Evolutionary conservation across 2,329 filamentous ascomycete genomes (phyloP).

Genomic region (Penicillium sp.): DNA sequence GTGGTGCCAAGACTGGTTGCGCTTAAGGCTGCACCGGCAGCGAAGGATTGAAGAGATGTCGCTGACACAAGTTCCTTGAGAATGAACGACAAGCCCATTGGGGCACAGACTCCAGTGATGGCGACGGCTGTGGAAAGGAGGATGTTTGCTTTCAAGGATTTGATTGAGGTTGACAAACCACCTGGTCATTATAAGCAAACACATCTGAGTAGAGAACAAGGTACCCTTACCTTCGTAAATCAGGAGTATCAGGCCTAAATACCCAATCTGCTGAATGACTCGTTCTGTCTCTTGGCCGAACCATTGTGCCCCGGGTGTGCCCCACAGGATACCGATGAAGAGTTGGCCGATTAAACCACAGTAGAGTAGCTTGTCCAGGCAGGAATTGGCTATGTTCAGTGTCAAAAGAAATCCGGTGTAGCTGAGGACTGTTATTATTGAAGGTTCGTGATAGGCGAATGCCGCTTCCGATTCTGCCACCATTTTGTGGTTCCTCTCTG

Average conservation of each 20-base stretch:
- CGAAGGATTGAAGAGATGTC: conserved; percentile 62
- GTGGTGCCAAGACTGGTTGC: conserved; percentile 73
- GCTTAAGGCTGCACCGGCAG: conserved; percentile 69
- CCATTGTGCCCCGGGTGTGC: conserved; percentile 62
- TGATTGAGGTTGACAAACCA: conserved; percentile 36
- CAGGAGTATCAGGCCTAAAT: conserved; percentile 68
- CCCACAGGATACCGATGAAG: conserved; percentile 67
- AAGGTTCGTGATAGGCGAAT: conserved; percentile 62
- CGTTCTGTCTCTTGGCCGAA: conserved; percentile 53
- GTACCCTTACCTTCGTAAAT: conserved; percentile 61
- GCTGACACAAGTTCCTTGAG: conserved; percentile 51
- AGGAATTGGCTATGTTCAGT: conserved; percentile 57
- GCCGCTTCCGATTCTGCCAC: conserved; percentile 13
- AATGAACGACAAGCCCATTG: conserved; percentile 65
- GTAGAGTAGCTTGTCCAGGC: conserved; percentile 60
- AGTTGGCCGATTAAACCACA: conserved; percentile 72
- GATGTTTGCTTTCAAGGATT: conserved; percentile 58
- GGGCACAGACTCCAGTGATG: conserved; percentile 60
- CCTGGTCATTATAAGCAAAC: conserved; percentile 11
- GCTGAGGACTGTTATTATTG: conserved; percentile 58
- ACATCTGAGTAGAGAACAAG: background rate
- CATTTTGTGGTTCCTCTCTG: background rate
- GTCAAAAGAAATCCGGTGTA: conserved; percentile 61
- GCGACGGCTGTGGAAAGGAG: conserved; percentile 61
- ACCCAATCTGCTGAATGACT: conserved; percentile 63